Percentiles rank a stretch among this genome's conserved stretches.
These are phyloP conservation scores for Ceratobasidium sp. DNA, from an alignment of 1,284 basidiomycete species.

Conservation along the genomic window DNA sequence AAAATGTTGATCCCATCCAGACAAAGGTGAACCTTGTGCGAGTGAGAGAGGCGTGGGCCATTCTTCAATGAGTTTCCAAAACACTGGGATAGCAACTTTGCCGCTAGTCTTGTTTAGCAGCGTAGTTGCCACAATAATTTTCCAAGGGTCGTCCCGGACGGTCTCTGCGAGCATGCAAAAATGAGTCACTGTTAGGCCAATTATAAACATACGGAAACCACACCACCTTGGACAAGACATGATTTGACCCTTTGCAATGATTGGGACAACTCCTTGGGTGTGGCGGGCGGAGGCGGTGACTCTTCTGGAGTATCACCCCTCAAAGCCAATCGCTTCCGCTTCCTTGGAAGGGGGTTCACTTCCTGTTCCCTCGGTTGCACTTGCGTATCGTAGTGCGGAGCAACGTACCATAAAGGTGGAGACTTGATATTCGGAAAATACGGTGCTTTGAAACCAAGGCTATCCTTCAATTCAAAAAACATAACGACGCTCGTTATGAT, in stretches of 20 bases:
- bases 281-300: slow-evolving; percentile 1
- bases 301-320: slow-evolving; percentile 6
- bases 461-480: neutral
- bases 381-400: neutral
- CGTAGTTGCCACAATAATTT: slow-evolving; percentile 59
- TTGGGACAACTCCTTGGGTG: slow-evolving; percentile 8
- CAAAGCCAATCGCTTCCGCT: neutral
- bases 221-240: slow-evolving; percentile 18
- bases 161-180: slow-evolving; percentile 51
- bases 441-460: slow-evolving; percentile 1
- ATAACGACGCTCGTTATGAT: neutral
- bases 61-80: slow-evolving; percentile 57
- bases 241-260: slow-evolving; percentile 12
- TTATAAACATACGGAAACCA: neutral
- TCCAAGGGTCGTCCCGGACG: slow-evolving; percentile 61
- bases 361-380: neutral
- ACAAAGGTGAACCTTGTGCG: slow-evolving; percentile 53
- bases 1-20: neutral
- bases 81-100: slow-evolving; percentile 60
- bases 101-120: slow-evolving; percentile 64
- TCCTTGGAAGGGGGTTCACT: neutral
- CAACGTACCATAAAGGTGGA: neutral
- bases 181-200: neutral
- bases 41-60: slow-evolving; percentile 63
- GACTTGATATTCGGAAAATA: slow-evolving; percentile 3